These are phyloP conservation scores for Melaleuca quinquenervia DNA, from an alignment of 345 rosid genomes.

Conservation along the genomic window DNA sequence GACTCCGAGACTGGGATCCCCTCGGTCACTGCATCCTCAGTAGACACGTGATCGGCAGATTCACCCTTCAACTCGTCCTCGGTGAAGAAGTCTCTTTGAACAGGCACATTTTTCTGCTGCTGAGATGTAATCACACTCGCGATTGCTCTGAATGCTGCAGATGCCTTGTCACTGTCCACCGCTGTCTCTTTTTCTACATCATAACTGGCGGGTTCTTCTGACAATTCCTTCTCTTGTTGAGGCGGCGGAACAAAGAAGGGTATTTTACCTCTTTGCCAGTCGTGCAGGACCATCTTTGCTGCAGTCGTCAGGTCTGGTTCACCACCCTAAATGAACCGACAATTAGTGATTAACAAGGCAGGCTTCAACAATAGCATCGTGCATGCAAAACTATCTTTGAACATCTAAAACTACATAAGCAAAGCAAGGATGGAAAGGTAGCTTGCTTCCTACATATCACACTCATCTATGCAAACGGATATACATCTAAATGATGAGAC, in stretches of 20 bases:
- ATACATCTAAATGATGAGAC: background rate
- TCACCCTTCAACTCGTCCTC: constrained; percentile 50
- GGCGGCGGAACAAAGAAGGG: constrained; percentile 92
- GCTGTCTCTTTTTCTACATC: constrained; percentile 39
- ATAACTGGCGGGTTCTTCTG: constrained; percentile 19
- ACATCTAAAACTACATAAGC: background rate
- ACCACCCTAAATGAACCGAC: constrained; percentile 47
- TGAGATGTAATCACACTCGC: constrained; percentile 67
- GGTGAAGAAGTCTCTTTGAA: constrained; percentile 59
- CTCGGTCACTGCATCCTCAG: background rate
- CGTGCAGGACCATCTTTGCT: constrained; percentile 92
- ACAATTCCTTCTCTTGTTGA: constrained; percentile 13
- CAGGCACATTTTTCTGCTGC: constrained; percentile 64
- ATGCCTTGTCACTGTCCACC: constrained; percentile 31
- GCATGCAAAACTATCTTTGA: background rate
- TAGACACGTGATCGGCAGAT: background rate
- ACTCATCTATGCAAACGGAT: background rate
- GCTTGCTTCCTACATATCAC: background rate
- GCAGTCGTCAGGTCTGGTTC: constrained; percentile 82
- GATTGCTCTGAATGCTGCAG: constrained; percentile 71
- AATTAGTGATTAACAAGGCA: background rate
- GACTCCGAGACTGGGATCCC: background rate
- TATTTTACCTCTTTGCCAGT: constrained; percentile 92
- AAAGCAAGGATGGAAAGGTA: background rate
- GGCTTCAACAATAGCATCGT: background rate